Percentiles rank a stretch among this genome's conserved stretches.
Evolutionary conservation across 2,329 filamentous ascomycete species (phyloP).

Genomic region (Dothideomycetidae sp.): DNA sequence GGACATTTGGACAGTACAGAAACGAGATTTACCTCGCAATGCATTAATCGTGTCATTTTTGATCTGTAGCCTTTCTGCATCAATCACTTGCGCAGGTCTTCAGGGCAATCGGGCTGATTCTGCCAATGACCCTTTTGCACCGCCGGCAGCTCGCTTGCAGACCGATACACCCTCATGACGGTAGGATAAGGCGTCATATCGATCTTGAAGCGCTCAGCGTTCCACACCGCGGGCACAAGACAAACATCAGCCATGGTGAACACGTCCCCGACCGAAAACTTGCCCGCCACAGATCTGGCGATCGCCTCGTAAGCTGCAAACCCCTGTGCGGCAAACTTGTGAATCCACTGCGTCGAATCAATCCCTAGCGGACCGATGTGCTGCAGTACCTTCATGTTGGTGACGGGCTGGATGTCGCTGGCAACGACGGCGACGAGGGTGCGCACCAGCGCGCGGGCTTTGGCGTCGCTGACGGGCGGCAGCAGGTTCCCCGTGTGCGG

Average conservation of each 20-base stretch:
- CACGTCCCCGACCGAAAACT: slow-evolving; percentile 41
- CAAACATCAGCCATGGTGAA: slow-evolving; percentile 46
- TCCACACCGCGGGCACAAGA: slow-evolving; percentile 44
- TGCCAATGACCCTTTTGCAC: slow-evolving; percentile 41
- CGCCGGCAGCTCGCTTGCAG: slow-evolving; percentile 35
- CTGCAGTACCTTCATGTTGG: slow-evolving; percentile 41
- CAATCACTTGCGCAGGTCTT: slow-evolving; percentile 27
- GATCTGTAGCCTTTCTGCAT: too few species aligned
- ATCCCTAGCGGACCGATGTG: slow-evolving; percentile 33
- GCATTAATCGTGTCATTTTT: too few species aligned
- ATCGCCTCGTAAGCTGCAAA: slow-evolving; percentile 43
- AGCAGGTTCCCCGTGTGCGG: slow-evolving; percentile 31
- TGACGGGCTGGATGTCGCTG: slow-evolving; percentile 46
- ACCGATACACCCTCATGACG: slow-evolving; percentile 32
- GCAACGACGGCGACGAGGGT: slow-evolving; percentile 41
- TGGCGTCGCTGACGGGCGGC: slow-evolving; percentile 28
- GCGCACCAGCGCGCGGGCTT: slow-evolving; percentile 37
- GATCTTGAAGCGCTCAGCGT: slow-evolving; percentile 41
- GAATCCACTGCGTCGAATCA: slow-evolving; percentile 37
- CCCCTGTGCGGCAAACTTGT: slow-evolving; percentile 37
- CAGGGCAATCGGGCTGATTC: slow-evolving; percentile 40
- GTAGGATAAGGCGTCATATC: slow-evolving; percentile 37
- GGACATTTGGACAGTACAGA: too few species aligned
- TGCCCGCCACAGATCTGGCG: slow-evolving; percentile 27
- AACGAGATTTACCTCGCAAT: too few species aligned